These are phyloP conservation scores for Aspergillus neotritici DNA, from an alignment of 2,329 filamentous ascomycete species.

Conservation along the genomic window DNA sequence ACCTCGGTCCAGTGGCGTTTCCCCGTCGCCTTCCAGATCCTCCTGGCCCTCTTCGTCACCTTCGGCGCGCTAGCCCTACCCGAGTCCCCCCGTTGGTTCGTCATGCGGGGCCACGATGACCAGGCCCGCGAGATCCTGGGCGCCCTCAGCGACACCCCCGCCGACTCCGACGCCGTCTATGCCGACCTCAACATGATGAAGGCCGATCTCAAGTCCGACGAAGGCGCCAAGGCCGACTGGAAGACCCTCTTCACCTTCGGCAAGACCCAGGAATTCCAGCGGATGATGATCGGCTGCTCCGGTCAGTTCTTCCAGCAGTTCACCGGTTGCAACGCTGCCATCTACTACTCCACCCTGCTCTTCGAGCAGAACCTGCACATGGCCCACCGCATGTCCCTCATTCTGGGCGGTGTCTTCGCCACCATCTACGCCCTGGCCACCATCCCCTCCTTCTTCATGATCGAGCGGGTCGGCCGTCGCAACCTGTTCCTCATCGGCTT, in stretches of 20 bases:
- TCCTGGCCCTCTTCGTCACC: slow-evolving; percentile 37
- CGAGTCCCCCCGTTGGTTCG: slow-evolving; percentile 32
- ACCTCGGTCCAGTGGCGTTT: slow-evolving; percentile 30
- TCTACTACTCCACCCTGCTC: slow-evolving; percentile 12
- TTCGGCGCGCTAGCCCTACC: slow-evolving; percentile 34
- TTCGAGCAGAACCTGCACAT: slow-evolving; percentile 12
- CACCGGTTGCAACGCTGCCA: slow-evolving; percentile 20
- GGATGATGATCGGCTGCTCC: slow-evolving; percentile 40
- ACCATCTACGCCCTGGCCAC: slow-evolving; percentile 11
- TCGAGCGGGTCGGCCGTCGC: slow-evolving; percentile 13
- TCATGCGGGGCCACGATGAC: slow-evolving; percentile 5
- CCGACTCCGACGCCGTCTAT: slow-evolving; percentile 19
- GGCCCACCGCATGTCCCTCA: slow-evolving; percentile 1
- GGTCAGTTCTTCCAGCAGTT: slow-evolving; percentile 46
- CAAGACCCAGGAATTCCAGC: slow-evolving; percentile 38
- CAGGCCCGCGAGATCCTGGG: slow-evolving; percentile 14
- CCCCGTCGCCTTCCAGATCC: slow-evolving; percentile 42
- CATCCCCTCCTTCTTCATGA: slow-evolving; percentile 12
- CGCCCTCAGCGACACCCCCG: slow-evolving; percentile 18
- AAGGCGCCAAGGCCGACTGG: slow-evolving; percentile 33
- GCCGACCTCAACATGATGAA: too few relatives aligned
- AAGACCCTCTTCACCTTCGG: slow-evolving; percentile 32
- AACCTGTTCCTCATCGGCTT: slow-evolving; percentile 22
- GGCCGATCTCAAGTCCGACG: slow-evolving; percentile 26
- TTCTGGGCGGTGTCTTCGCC: slow-evolving; percentile 13